phyloP scores from a whole-genome alignment of 345 rosid species.

The Populus simonii region DNA sequence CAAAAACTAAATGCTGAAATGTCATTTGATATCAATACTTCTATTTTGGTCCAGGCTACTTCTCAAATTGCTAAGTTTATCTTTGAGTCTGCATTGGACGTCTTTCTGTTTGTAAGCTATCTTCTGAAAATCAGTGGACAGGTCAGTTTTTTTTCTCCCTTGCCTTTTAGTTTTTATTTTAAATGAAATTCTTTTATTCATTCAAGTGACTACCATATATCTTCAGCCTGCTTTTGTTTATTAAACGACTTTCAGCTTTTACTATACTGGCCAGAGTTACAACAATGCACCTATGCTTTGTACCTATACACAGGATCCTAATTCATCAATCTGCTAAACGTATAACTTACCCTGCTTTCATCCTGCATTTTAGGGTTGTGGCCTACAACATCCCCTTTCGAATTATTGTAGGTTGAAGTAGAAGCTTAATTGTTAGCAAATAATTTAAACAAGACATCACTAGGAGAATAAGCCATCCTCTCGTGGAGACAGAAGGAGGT shows the following conservation, averaged over 20 bases:
- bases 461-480: too few relatives aligned
- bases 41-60: constrained; percentile 68
- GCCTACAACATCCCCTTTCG: too few relatives aligned
- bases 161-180: not conserved
- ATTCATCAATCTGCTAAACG: too few relatives aligned
- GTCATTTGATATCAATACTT: constrained; percentile 41
- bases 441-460: too few relatives aligned
- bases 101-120: constrained; percentile 74
- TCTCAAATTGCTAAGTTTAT: constrained; percentile 76
- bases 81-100: constrained; percentile 81
- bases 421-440: too few relatives aligned
- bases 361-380: too few relatives aligned
- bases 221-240: not conserved
- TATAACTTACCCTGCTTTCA: too few relatives aligned
- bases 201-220: not conserved
- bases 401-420: too few relatives aligned
- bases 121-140: constrained; percentile 67
- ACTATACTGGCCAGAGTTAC: not conserved
- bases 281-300: not conserved
- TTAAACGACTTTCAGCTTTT: not conserved
- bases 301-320: too few relatives aligned
- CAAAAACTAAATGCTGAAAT: constrained; percentile 43
- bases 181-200: not conserved
- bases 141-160: constrained; percentile 39
- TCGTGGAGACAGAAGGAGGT: too few relatives aligned